Base-by-base conservation (phyloP, 164 flowering plant genomes). In the Brasenia schreberi region DNA sequence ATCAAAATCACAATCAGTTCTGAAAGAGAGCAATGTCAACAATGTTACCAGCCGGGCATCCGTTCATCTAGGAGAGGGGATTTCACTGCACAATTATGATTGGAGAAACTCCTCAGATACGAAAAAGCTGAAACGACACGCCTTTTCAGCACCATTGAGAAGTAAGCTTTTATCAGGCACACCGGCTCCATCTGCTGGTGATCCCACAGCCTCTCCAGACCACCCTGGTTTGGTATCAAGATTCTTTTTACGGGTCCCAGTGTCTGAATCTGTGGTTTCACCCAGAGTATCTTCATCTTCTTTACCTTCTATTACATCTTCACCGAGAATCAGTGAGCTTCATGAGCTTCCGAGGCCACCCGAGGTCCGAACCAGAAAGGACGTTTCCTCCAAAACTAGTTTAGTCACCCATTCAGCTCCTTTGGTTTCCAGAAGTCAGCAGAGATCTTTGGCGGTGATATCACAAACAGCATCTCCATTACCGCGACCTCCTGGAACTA, bases 301-400 rank as follows among this genome's bases (percentile, higher is more conserved):
- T 53, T 84, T 91, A 7, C 91, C 93, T 39, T 77, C 83, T 66
- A 77, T 77, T 66, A 62, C 67, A n/a, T 84, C 90, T 19, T 77
- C 96, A 39, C 97, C 94, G 7, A 90, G 79, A 75, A 90, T 93
- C 71, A 87, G 83, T 74, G 97, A 93, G 72, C 97, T 90, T 72
- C 98, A 93, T 70, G 96, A 93, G 77, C 98, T 93, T 72, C 98
- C 98, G 5, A 78, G 92, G 70, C 98, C 98, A 0, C 98, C 98
- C 19, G 66, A 56, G 27, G 67, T 61, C 66, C 68, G 64, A 19
- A 61, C 63, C 18, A 68, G 61, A 19, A 67, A 42, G 65, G 67
- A 64, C 9, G 78, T 81, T 63, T 72, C 79, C 63, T 33, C 74
- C 64, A 75, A 81, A 68, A 70, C 78, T 3, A 58, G 53, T 12